phyloP scores from a whole-genome alignment of 495 filamentous ascomycete species.

The Aspergillus carlsbadensis region DNA sequence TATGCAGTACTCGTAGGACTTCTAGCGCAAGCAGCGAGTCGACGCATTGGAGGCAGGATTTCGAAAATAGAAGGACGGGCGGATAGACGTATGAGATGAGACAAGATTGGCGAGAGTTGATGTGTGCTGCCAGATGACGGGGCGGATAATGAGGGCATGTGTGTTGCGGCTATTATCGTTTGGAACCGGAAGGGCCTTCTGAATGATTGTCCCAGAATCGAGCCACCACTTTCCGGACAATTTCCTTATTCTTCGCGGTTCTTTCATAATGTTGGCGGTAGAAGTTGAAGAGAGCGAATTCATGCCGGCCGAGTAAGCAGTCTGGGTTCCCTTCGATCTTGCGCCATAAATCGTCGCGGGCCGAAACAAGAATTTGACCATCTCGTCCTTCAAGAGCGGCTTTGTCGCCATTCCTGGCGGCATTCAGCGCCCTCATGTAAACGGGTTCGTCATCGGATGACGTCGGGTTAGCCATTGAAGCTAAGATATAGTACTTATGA shows the following conservation, averaged over 20 bases:
- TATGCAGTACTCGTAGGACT: neutral
- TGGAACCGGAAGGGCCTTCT: slow-evolving; percentile 22
- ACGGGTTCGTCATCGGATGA: slow-evolving; percentile 24
- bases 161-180: slow-evolving; percentile 25
- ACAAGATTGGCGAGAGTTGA: neutral
- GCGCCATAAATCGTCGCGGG: slow-evolving; percentile 59
- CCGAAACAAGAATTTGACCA: slow-evolving; percentile 51
- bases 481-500: slow-evolving; percentile 4
- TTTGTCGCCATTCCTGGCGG: slow-evolving; percentile 64
- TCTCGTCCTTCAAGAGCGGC: slow-evolving; percentile 53
- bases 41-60: neutral
- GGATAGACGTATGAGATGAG: neutral
- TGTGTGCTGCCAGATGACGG: neutral
- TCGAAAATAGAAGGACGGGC: neutral
- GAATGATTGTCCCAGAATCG: slow-evolving; percentile 51
- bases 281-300: slow-evolving; percentile 78
- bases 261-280: slow-evolving; percentile 60
- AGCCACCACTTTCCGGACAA: slow-evolving; percentile 44
- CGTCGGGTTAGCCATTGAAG: slow-evolving; percentile 24
- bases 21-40: neutral
- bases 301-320: slow-evolving; percentile 66
- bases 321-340: slow-evolving; percentile 57
- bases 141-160: neutral
- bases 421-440: slow-evolving; percentile 56
- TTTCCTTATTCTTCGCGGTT: slow-evolving; percentile 14